Evolutionary conservation across 2,329 filamentous ascomycete genomes (phyloP), one percentile per base, ranked within the genome.

Genomic region (Fusarium nanum): DNA sequence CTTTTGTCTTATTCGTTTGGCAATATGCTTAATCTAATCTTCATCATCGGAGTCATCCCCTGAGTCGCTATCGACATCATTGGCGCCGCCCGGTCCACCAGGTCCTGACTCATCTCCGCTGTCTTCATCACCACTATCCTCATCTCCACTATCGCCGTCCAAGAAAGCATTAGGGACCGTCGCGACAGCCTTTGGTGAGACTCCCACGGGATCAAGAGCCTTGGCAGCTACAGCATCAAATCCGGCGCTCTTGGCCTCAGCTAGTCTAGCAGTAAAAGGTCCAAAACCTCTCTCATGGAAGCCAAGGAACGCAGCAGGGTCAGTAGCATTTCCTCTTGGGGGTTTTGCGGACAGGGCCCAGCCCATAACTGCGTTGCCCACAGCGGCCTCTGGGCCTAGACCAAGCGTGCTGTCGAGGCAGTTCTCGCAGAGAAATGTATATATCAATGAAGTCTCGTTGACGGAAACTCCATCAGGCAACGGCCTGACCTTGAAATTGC

Each of bases 371-470:
- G 60, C 60, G 5, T 63, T 44, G 1, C 48, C 60, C 16, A 30
- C 47, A 10, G 60, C 58, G 2, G 58, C 60, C 11, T 63, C 41
- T 0, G 60, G 48, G 0, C 60, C 60, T 1, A 63, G 30, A 0
- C 60, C 60, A 0, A 63, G 5, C 2, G 48, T 56, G 10, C 48
- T 56, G 16, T 63, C 58, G 8, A 63, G 48, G 0, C 60, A 63
- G 7, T 56, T 63, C 34, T 63, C 60, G 2, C 60, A 63, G 11
- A 63, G 58, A 3, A 63, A 63, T 2, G 60, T 63, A 8, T 63
- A 63, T 8, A 63, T 7, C 0, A 63, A 2, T 0, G 60, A 63
- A 0, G 60, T 63, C 8, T 56, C 12, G 23, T 63, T 63, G 2
- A 63, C 60, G 0, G 58, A 63, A 1, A 56, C 48, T 3, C 60